A percentile compares a stretch with the other conserved stretches of the same genome.
These are phyloP conservation scores for Gossypium rotundifolium DNA, from an alignment of 345 rosid species.

Conservation along the genomic window DNA sequence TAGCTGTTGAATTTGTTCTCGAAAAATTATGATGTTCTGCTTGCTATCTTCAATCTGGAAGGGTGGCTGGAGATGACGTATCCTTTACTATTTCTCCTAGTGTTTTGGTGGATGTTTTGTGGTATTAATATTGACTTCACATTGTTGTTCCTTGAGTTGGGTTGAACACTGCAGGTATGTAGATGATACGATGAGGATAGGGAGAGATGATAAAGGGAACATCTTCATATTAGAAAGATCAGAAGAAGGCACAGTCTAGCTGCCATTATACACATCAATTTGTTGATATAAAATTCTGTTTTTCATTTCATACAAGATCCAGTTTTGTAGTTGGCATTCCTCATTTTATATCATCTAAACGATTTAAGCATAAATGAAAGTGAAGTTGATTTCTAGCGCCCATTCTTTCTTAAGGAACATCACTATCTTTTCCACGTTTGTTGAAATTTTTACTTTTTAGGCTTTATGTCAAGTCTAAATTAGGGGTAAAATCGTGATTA, in stretches of 20 bases:
- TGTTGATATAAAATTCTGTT: not conserved
- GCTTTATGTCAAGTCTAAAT: too few relatives aligned
- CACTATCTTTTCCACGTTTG: too few relatives aligned
- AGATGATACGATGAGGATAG: conserved; percentile 64
- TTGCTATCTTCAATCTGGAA: conserved; percentile 68
- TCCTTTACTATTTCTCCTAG: conserved; percentile 30
- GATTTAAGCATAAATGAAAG: not conserved
- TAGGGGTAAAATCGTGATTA: too few relatives aligned
- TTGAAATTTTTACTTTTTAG: too few relatives aligned
- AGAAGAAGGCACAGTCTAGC: conserved; percentile 14
- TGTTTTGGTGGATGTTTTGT: not conserved
- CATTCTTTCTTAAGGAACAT: not conserved
- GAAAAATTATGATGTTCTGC: conserved; percentile 63
- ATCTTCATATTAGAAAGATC: conserved; percentile 66
- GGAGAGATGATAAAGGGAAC: conserved; percentile 79
- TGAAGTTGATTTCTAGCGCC: not conserved
- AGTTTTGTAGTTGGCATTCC: not conserved
- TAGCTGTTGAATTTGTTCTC: conserved; percentile 75
- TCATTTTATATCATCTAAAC: not conserved
- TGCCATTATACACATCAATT: not conserved
- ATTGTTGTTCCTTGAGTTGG: conserved; percentile 29
- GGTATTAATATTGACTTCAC: not conserved
- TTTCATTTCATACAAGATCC: not conserved
- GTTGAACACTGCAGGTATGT: conserved; percentile 47
- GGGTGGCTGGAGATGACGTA: conserved; percentile 92